Evolutionary conservation across 345 rosid genomes (phyloP).

Genomic region (Carallia brachiata): DNA sequence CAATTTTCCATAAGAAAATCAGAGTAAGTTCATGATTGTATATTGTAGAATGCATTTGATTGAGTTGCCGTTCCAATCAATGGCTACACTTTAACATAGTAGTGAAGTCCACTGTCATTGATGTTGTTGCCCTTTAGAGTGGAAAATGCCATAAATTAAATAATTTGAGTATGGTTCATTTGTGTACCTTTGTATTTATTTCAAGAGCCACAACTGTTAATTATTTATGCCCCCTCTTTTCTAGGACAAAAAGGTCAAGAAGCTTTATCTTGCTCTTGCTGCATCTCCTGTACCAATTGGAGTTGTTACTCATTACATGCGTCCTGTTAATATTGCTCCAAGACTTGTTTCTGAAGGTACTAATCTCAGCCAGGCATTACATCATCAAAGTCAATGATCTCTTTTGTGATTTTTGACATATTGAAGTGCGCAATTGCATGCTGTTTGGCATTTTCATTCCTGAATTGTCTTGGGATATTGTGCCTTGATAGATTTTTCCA

Average conservation of each 20-base stretch:
- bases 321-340: conserved; percentile 80
- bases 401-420: background rate
- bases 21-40: conserved; percentile 45
- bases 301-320: conserved; percentile 83
- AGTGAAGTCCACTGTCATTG: background rate
- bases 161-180: too few relatives aligned
- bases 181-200: conserved; percentile 3
- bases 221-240: background rate
- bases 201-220: background rate
- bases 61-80: background rate
- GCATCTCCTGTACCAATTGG: conserved; percentile 75
- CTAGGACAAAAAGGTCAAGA: conserved; percentile 80
- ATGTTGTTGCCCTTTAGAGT: background rate
- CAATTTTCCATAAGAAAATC: conserved; percentile 71
- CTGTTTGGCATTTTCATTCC: too few relatives aligned
- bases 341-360: conserved; percentile 82
- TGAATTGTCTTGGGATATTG: too few relatives aligned
- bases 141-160: too few relatives aligned
- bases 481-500: too few relatives aligned
- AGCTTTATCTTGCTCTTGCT: conserved; percentile 84
- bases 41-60: background rate
- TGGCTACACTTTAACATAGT: background rate
- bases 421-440: background rate
- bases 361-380: conserved; percentile 3
- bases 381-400: background rate